Conservation (phyloP, 352 stramenopile species). For the Globisporangium recalcitrans region DNA sequence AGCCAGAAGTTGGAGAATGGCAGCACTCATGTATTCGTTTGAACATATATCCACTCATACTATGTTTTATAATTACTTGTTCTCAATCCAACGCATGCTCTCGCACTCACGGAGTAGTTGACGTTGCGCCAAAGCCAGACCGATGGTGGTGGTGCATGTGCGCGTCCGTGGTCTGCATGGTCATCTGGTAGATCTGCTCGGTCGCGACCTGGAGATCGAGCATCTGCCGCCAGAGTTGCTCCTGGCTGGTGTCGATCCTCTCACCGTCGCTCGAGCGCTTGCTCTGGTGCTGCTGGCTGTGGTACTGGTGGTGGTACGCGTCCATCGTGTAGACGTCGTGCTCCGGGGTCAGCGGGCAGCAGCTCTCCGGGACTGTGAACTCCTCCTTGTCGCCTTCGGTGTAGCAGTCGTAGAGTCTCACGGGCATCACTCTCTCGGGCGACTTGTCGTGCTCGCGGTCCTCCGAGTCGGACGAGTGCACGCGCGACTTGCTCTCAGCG, state of each 20-base stretch:
- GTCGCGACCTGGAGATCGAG: slow-evolving; percentile 3
- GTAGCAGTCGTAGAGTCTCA: neutral
- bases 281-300: neutral
- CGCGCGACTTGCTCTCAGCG: neutral
- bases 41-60: no score
- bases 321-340: neutral
- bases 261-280: neutral
- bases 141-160: neutral
- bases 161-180: slow-evolving; percentile 5
- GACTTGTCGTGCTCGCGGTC: neutral
- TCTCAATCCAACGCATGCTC: no score
- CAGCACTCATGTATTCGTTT: no score
- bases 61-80: no score
- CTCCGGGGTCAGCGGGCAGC: neutral
- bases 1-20: no score
- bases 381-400: neutral
- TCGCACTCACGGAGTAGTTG: no score
- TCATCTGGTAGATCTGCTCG: slow-evolving; percentile 12
- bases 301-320: neutral
- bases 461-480: slow-evolving; percentile 10
- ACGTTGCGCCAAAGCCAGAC: no score
- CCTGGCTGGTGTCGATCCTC: neutral
- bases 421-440: neutral
- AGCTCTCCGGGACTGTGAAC: neutral
- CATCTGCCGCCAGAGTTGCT: slow-evolving; percentile 14